Evolutionary conservation across 495 filamentous ascomycete species (phyloP).

Genomic region (Talaromyces liani): DNA sequence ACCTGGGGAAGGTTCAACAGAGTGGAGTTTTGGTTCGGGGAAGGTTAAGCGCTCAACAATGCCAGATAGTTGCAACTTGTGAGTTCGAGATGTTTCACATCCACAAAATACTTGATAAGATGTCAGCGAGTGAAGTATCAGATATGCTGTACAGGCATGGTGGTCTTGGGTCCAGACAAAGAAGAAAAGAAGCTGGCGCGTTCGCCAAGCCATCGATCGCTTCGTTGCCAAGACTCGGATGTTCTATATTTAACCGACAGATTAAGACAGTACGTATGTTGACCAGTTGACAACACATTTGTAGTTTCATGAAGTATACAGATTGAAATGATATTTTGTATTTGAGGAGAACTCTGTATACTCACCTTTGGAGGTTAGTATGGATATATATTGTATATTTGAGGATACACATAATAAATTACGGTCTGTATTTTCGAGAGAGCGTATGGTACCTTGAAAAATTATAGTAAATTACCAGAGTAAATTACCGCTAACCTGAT

Average conservation of each 20-base stretch:
- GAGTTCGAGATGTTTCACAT: background rate
- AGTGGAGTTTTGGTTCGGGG: background rate
- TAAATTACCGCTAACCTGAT: background rate
- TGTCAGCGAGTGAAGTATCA: too few species aligned
- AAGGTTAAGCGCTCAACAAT: background rate
- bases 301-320: background rate
- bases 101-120: too few species aligned
- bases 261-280: background rate
- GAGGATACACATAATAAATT: background rate
- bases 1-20: background rate
- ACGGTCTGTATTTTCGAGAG: background rate
- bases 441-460: background rate
- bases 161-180: background rate
- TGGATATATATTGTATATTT: background rate
- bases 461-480: background rate
- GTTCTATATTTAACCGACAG: background rate
- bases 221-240: background rate
- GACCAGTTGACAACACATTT: background rate
- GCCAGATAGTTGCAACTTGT: too few species aligned
- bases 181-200: background rate
- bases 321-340: background rate
- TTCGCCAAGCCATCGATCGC: conserved; percentile 1
- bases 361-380: background rate
- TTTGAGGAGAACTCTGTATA: background rate
- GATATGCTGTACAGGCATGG: background rate